Conservation (phyloP, 495 filamentous ascomycete species). For the Cladorrhinum samala region DNA sequence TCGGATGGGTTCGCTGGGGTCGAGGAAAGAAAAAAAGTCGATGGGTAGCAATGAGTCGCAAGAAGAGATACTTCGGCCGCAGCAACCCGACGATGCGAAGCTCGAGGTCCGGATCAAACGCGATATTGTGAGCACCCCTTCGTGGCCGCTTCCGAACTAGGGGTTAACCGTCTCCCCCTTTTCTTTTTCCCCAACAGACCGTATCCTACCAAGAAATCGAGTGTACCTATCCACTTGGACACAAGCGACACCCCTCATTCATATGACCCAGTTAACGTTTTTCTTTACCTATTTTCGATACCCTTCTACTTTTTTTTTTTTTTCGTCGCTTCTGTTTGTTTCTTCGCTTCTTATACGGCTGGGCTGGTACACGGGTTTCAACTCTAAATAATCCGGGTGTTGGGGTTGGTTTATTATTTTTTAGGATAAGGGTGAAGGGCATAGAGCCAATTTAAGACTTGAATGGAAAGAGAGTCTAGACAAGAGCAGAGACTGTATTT, state of each 20-base stretch:
- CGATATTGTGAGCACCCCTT: constrained; percentile 6
- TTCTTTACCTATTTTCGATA: neutral
- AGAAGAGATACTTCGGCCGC: constrained; percentile 8
- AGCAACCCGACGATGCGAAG: neutral
- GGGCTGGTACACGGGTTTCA: neutral
- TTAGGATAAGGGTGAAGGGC: neutral
- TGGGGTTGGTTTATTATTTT: neutral
- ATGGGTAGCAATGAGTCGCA: constrained; percentile 9
- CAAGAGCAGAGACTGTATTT: neutral
- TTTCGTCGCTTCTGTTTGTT: too few species aligned
- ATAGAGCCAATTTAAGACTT: too few species aligned
- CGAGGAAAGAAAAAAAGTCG: constrained; percentile 6
- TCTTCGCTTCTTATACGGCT: neutral
- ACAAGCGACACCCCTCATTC: neutral
- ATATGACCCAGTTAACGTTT: neutral
- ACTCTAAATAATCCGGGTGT: neutral
- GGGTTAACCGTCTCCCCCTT: neutral
- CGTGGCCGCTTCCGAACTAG: neutral
- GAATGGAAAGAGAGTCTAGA: neutral
- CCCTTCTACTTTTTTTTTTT: neutral
- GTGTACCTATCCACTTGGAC: neutral
- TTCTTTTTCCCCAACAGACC: neutral
- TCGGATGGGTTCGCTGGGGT: constrained; percentile 10
- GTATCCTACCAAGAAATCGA: constrained; percentile 4
- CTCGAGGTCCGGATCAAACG: constrained; percentile 2